phyloP scores from a whole-genome alignment of 441 rosid species.

The Eruca vesicaria region DNA sequence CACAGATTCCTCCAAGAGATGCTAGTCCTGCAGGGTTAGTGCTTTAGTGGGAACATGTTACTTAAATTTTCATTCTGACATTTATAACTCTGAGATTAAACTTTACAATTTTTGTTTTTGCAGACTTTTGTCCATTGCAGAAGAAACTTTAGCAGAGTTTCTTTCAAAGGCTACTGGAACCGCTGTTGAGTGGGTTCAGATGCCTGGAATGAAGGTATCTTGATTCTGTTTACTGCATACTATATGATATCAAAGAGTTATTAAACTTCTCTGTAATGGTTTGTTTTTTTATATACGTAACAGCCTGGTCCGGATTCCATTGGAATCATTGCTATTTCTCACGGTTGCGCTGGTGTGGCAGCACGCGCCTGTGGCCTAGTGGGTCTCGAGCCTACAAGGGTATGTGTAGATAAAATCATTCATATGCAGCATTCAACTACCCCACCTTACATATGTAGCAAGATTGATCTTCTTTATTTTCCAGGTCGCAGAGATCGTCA shows the following conservation, averaged over 20 bases:
- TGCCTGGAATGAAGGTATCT: conserved; percentile 99
- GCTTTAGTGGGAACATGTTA: conserved; percentile 40
- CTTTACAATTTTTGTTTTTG: conserved; percentile 37
- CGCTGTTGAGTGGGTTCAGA: conserved; percentile 99
- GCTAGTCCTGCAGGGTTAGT: conserved; percentile 99
- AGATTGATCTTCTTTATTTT: neutral
- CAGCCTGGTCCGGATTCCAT: conserved; percentile 99
- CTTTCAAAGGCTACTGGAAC: conserved; percentile 99
- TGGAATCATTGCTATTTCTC: conserved; percentile 99
- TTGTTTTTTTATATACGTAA: conserved; percentile 10
- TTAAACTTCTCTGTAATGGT: neutral
- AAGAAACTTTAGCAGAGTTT: conserved; percentile 99
- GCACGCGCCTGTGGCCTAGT: conserved; percentile 99
- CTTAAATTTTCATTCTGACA: conserved; percentile 3
- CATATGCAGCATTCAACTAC: neutral
- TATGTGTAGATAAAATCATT: conserved; percentile 35
- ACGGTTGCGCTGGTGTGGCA: conserved; percentile 99
- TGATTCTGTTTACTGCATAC: neutral
- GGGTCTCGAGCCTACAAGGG: conserved; percentile 99
- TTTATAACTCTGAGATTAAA: conserved; percentile 22
- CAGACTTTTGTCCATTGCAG: conserved; percentile 99
- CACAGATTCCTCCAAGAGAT: conserved; percentile 97
- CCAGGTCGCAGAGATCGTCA: conserved; percentile 98
- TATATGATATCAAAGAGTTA: neutral
- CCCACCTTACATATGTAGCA: neutral